These are phyloP conservation scores for Fusarium mexicanum DNA, from an alignment of 2,329 filamentous ascomycete species.

Conservation along the genomic window DNA sequence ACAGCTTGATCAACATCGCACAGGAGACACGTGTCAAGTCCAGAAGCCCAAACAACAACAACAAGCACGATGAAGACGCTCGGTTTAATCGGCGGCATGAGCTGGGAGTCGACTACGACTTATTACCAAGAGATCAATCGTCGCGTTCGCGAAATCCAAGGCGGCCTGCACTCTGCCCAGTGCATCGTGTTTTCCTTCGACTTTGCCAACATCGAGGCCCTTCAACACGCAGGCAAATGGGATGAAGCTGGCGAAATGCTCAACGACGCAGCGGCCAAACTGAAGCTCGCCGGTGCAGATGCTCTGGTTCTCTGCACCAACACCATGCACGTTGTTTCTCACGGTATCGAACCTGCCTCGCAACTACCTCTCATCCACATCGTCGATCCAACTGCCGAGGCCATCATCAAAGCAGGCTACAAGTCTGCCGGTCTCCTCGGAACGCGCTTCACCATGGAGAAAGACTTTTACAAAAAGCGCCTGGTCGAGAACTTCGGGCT, in stretches of 20 bases:
- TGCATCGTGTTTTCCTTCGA: conserved; percentile 41
- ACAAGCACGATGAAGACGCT: conserved; percentile 38
- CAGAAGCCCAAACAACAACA: background rate
- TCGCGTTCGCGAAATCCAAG: conserved; percentile 30
- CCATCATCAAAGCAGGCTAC: conserved; percentile 19
- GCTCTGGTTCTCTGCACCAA: conserved; percentile 40
- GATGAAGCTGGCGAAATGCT: conserved; percentile 27
- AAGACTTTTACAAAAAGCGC: conserved; percentile 36
- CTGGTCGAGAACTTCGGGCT: conserved; percentile 20
- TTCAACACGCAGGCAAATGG: conserved; percentile 32
- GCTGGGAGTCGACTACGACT: conserved; percentile 39
- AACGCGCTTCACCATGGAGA: conserved; percentile 41
- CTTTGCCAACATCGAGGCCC: conserved; percentile 36
- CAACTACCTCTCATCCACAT: conserved; percentile 39
- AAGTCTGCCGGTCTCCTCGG: conserved; percentile 32
- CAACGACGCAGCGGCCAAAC: conserved; percentile 16
- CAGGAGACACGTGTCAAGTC: background rate
- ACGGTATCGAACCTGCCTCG: conserved; percentile 12
- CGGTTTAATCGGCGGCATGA: conserved; percentile 43
- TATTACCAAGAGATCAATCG: conserved; percentile 44
- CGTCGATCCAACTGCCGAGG: conserved; percentile 36
- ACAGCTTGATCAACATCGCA: background rate
- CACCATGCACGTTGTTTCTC: conserved; percentile 38
- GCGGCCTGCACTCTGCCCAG: conserved; percentile 36
- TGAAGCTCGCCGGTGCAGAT: conserved; percentile 36